phyloP scores from a whole-genome alignment of 2,329 filamentous ascomycete genomes.

The Hymenoscyphus repandus region DNA sequence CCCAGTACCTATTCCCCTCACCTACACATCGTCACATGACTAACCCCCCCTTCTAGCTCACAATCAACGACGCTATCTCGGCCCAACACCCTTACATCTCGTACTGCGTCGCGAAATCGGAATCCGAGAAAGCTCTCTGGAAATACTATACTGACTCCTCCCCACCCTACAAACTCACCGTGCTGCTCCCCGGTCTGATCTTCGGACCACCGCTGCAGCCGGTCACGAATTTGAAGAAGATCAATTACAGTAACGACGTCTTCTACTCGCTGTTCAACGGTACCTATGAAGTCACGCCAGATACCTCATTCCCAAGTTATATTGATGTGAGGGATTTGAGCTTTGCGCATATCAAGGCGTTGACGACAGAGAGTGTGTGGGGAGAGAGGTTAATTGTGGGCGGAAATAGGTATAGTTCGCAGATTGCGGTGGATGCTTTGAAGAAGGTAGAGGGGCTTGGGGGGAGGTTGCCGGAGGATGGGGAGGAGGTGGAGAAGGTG shows the following conservation, averaged over 20 bases:
- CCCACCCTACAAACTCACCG: constrained; percentile 22
- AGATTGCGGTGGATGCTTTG: constrained; percentile 22
- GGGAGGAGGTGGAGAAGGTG: constrained; percentile 20
- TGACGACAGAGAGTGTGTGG: constrained; percentile 21
- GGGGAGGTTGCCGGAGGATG: constrained; percentile 26
- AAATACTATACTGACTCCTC: constrained; percentile 23
- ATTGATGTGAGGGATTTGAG: constrained; percentile 30
- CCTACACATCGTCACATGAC: neutral
- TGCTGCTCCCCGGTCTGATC: constrained; percentile 26
- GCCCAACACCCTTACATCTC: constrained; percentile 24
- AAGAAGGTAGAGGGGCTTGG: constrained; percentile 22
- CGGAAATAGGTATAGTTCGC: constrained; percentile 13
- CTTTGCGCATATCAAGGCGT: constrained; percentile 24
- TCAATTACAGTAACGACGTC: constrained; percentile 25
- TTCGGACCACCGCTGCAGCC: constrained; percentile 29
- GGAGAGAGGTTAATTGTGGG: constrained; percentile 22
- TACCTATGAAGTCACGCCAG: constrained; percentile 19
- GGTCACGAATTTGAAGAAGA: constrained; percentile 19
- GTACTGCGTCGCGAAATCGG: constrained; percentile 29
- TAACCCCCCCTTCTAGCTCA: constrained; percentile 10
- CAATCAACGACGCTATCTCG: constrained; percentile 21
- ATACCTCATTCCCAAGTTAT: constrained; percentile 21
- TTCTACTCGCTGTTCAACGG: constrained; percentile 28
- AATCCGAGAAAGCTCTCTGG: constrained; percentile 29
- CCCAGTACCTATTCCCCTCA: constrained; percentile 10